phyloP scores from a whole-genome alignment of 352 stramenopile species.

The Phytophthora cactorum region DNA sequence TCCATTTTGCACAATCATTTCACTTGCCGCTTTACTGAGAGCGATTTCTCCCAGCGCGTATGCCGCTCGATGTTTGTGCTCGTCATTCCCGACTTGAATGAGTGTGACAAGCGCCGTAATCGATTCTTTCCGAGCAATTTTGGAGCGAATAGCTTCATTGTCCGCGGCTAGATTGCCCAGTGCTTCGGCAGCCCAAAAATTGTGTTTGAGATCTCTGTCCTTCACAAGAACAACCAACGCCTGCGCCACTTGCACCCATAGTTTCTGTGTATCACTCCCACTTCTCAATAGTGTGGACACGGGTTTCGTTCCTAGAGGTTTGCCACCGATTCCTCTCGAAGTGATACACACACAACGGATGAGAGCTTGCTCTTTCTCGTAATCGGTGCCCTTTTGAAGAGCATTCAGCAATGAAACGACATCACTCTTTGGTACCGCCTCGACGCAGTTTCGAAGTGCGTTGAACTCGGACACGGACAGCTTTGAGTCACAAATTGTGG shows the following conservation, averaged over 20 bases:
- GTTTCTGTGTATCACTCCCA: background rate
- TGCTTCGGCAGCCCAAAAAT: background rate
- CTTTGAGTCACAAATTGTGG: background rate
- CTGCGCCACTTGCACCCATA: background rate
- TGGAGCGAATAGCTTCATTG: background rate
- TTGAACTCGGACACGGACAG: background rate
- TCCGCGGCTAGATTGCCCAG: background rate
- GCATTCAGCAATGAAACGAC: background rate
- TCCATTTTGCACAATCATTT: background rate
- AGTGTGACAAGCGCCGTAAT: background rate
- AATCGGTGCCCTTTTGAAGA: background rate
- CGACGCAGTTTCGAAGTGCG: background rate
- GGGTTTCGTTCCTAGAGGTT: background rate
- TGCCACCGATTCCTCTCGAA: background rate
- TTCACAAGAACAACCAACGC: background rate
- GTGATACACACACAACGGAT: background rate
- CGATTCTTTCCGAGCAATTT: background rate
- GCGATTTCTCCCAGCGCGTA: background rate
- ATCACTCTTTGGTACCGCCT: background rate
- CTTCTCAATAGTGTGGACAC: background rate
- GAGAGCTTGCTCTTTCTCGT: background rate
- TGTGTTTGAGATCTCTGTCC: background rate
- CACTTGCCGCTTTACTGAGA: background rate
- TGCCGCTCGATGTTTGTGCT: background rate
- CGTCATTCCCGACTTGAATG: background rate